These are phyloP conservation scores for Auriculariales sp. DNA, from an alignment of 768 basidiomycete species.

Conservation along the genomic window DNA sequence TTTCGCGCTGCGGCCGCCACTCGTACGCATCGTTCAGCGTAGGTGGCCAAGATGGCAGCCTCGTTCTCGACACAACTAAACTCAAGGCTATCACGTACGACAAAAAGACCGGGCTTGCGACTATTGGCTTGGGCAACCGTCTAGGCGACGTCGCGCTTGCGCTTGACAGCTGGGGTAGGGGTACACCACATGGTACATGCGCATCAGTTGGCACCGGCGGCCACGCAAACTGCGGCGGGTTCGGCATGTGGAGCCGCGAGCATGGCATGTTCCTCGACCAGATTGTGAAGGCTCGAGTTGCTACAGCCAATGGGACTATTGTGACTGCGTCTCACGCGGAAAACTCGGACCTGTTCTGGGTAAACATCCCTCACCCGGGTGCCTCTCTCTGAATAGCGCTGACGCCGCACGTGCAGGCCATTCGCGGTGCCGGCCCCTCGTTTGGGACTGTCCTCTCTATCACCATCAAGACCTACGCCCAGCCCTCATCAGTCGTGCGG, in stretches of 20 bases:
- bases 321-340: background rate
- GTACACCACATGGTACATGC: conserved; percentile 1
- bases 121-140: background rate
- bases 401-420: background rate
- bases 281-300: background rate
- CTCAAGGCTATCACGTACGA: background rate
- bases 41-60: conserved; percentile 1
- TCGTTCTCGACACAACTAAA: background rate
- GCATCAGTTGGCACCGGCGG: conserved; percentile 1
- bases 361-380: background rate
- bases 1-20: background rate
- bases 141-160: conserved; percentile 1
- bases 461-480: background rate
- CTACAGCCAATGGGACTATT: background rate
- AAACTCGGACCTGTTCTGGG: background rate
- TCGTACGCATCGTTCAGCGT: background rate
- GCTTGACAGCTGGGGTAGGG: background rate
- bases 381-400: background rate
- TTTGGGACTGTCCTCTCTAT: background rate
- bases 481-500: background rate
- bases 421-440: background rate
- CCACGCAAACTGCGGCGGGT: conserved; percentile 2
- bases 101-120: background rate
- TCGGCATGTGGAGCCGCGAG: background rate
- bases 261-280: background rate